These are phyloP conservation scores for Purpureocillium takamizusanense DNA, from an alignment of 2,329 filamentous ascomycete genomes.

Conservation along the genomic window DNA sequence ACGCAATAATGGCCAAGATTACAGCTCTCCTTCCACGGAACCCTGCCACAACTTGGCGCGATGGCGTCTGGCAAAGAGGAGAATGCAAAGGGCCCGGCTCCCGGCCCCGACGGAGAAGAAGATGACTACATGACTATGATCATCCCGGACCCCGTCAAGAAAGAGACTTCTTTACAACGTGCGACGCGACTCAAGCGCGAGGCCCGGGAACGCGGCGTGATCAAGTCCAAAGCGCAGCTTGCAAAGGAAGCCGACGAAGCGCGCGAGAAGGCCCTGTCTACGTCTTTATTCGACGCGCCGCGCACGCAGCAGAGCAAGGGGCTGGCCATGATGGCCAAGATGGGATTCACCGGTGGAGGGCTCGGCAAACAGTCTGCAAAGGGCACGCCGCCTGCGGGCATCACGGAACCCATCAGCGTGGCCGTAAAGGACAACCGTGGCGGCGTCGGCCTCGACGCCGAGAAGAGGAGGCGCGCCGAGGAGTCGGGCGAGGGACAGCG, in stretches of 20 bases:
- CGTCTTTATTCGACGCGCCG: constrained; percentile 55
- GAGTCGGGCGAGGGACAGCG: constrained; percentile 48
- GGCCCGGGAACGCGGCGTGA: constrained; percentile 56
- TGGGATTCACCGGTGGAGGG: constrained; percentile 77
- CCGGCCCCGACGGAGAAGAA: constrained; percentile 52
- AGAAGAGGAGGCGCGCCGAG: constrained; percentile 67
- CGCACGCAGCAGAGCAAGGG: constrained; percentile 66
- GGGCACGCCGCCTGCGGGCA: constrained; percentile 20
- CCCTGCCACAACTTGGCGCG: too few species aligned
- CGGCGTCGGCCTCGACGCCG: constrained; percentile 76
- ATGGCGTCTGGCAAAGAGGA: constrained; percentile 8
- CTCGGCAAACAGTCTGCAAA: constrained; percentile 55
- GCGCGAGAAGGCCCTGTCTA: constrained; percentile 68
- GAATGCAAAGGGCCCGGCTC: constrained; percentile 5
- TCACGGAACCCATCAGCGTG: constrained; percentile 65
- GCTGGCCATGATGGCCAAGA: constrained; percentile 91
- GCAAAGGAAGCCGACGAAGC: constrained; percentile 63
- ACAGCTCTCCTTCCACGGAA: too few species aligned
- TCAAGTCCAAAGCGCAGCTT: constrained; percentile 76
- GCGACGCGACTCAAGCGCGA: constrained; percentile 46
- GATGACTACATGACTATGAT: constrained; percentile 98
- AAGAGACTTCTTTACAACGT: constrained; percentile 46
- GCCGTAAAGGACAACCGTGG: constrained; percentile 69
- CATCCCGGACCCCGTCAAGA: constrained; percentile 58
- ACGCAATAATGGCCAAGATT: too few species aligned